A percentile compares a stretch with the other conserved stretches of the same genome.
Conservation (phyloP, 805 yeast genomes). For the Naumovozyma castellii region DNA sequence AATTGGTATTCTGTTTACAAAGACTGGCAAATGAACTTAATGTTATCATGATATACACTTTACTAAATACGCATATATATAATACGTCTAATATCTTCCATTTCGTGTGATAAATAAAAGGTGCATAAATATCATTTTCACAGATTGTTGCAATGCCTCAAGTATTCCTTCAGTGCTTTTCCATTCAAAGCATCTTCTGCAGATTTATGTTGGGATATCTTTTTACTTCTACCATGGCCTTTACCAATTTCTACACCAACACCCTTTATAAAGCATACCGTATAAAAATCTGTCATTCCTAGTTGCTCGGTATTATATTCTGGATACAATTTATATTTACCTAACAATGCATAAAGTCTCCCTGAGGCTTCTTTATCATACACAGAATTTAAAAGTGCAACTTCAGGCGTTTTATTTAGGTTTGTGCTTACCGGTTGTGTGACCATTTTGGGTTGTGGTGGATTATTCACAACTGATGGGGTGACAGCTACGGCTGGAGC, state of each 20-base stretch:
- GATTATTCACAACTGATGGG: too few relatives aligned
- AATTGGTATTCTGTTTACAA: constrained; percentile 72
- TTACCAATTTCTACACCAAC: constrained; percentile 9
- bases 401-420: too few relatives aligned
- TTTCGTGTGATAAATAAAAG: not conserved
- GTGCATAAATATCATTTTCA: not conserved
- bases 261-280: constrained; percentile 11
- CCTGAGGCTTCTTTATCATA: constrained; percentile 8
- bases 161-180: not conserved
- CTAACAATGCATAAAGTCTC: constrained; percentile 9
- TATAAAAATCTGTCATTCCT: constrained; percentile 3
- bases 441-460: too few relatives aligned
- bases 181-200: constrained; percentile 7
- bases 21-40: constrained; percentile 80
- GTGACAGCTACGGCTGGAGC: too few relatives aligned
- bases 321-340: constrained; percentile 8
- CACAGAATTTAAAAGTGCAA: too few relatives aligned
- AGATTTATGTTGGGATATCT: constrained; percentile 12
- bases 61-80: too few relatives aligned
- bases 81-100: not conserved
- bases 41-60: constrained; percentile 35
- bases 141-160: not conserved
- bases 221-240: constrained; percentile 16
- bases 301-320: constrained; percentile 3
- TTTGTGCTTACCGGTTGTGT: too few relatives aligned